Conservation (phyloP, 2,329 filamentous ascomycete species). For the Exophiala bonariae region DNA sequence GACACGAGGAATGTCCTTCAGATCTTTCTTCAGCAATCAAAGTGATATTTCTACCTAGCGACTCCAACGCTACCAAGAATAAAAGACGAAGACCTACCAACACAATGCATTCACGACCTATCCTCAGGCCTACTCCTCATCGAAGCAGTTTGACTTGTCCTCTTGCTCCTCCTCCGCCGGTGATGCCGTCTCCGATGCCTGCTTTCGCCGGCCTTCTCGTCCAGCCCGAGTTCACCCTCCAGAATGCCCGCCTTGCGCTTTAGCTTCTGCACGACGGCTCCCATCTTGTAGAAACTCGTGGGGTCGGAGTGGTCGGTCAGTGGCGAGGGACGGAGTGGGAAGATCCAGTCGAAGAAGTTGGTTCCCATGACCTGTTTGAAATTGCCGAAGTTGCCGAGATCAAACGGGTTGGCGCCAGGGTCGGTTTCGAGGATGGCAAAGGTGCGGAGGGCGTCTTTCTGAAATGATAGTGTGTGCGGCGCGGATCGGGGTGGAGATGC, state of each 20-base stretch:
- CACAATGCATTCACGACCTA: no score
- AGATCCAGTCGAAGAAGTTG: slow-evolving; percentile 71
- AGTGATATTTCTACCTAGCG: no score
- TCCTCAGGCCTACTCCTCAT: no score
- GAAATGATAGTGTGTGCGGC: slow-evolving; percentile 33
- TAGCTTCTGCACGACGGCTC: slow-evolving; percentile 60
- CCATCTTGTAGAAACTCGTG: slow-evolving; percentile 68
- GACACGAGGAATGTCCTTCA: no score
- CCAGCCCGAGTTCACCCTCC: slow-evolving; percentile 7
- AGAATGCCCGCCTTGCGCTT: slow-evolving; percentile 46
- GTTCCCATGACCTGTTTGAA: slow-evolving; percentile 78
- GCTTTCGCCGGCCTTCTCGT: slow-evolving; percentile 8
- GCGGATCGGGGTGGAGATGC: neutral
- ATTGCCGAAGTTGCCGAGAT: slow-evolving; percentile 70
- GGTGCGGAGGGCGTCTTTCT: slow-evolving; percentile 51
- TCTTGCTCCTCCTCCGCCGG: neutral
- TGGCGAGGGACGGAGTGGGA: slow-evolving; percentile 74
- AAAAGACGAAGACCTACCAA: no score
- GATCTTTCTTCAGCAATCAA: no score
- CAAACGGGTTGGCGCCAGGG: slow-evolving; percentile 81
- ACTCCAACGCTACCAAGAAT: no score
- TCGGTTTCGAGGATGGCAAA: slow-evolving; percentile 78
- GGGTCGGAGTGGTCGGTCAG: slow-evolving; percentile 67
- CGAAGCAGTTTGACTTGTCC: no score
- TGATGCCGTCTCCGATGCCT: neutral